These are phyloP conservation scores for Wickerhamomyces bovis DNA, from an alignment of 805 yeast species.

Conservation along the genomic window DNA sequence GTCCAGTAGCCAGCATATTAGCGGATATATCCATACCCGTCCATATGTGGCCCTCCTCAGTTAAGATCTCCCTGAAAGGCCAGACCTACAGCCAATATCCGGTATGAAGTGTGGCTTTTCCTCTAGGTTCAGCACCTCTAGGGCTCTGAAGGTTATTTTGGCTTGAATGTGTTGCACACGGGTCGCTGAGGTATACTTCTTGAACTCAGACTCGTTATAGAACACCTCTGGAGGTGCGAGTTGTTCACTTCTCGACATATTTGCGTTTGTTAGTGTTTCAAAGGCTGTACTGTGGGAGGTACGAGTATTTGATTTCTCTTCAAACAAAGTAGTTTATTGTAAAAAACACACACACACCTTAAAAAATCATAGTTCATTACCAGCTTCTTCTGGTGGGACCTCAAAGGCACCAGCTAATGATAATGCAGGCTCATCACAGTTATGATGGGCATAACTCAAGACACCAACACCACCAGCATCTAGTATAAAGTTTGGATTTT, in stretches of 20 bases:
- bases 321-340: no score
- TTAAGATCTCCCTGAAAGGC: slow-evolving; percentile 90
- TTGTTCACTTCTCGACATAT: slow-evolving; percentile 93
- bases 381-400: slow-evolving; percentile 59
- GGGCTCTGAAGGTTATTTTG: slow-evolving; percentile 90
- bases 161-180: slow-evolving; percentile 99
- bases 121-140: slow-evolving; percentile 77
- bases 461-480: slow-evolving; percentile 97
- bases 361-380: slow-evolving; percentile 8
- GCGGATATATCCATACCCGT: slow-evolving; percentile 95
- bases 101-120: slow-evolving; percentile 53
- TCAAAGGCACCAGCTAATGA: slow-evolving; percentile 77
- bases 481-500: slow-evolving; percentile 74
- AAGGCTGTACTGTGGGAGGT: no score
- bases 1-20: slow-evolving; percentile 90
- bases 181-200: slow-evolving; percentile 84
- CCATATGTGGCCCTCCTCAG: slow-evolving; percentile 94
- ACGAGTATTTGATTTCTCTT: background rate
- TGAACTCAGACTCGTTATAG: slow-evolving; percentile 85
- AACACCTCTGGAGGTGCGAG: slow-evolving; percentile 95
- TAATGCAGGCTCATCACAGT: slow-evolving; percentile 81
- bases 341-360: no score
- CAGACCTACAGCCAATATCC: slow-evolving; percentile 97
- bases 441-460: slow-evolving; percentile 81
- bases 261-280: background rate